Conservation (phyloP, 495 filamentous ascomycete genomes). For the Aspergillus cristatus region DNA sequence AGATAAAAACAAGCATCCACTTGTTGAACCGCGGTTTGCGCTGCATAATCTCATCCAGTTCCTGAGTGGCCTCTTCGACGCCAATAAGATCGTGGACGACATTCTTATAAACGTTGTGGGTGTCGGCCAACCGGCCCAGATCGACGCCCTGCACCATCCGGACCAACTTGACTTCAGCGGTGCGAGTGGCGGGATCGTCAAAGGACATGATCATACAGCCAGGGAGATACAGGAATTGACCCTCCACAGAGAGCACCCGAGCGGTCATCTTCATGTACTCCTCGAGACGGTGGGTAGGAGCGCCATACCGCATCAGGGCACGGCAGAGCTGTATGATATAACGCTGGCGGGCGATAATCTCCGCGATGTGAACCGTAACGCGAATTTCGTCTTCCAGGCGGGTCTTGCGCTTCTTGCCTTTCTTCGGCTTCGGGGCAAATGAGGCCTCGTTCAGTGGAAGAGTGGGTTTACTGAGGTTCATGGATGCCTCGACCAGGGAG, state of each 20-base stretch:
- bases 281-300: slow-evolving; percentile 70
- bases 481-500: slow-evolving; percentile 36
- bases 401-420: slow-evolving; percentile 26
- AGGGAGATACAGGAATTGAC: slow-evolving; percentile 85
- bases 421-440: slow-evolving; percentile 18
- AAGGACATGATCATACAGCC: slow-evolving; percentile 96
- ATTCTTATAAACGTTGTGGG: slow-evolving; percentile 86
- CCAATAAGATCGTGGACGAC: slow-evolving; percentile 82
- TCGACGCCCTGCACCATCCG: slow-evolving; percentile 70
- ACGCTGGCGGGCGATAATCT: slow-evolving; percentile 72
- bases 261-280: slow-evolving; percentile 90
- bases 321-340: slow-evolving; percentile 84
- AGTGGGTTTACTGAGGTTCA: slow-evolving; percentile 35
- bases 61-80: slow-evolving; percentile 71
- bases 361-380: slow-evolving; percentile 82
- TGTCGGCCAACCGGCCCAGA: slow-evolving; percentile 73
- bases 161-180: slow-evolving; percentile 86
- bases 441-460: slow-evolving; percentile 16
- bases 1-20: slow-evolving; percentile 68
- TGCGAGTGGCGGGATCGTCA: slow-evolving; percentile 81
- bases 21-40: slow-evolving; percentile 55
- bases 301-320: slow-evolving; percentile 78
- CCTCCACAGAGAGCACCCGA: slow-evolving; percentile 77
- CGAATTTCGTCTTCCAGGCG: slow-evolving; percentile 56
- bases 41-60: slow-evolving; percentile 59